A percentile compares a stretch with the other conserved stretches of the same genome.
These are phyloP conservation scores for Flaveria linearis DNA, from an alignment of 129 eudicot genomes.

Conservation along the genomic window DNA sequence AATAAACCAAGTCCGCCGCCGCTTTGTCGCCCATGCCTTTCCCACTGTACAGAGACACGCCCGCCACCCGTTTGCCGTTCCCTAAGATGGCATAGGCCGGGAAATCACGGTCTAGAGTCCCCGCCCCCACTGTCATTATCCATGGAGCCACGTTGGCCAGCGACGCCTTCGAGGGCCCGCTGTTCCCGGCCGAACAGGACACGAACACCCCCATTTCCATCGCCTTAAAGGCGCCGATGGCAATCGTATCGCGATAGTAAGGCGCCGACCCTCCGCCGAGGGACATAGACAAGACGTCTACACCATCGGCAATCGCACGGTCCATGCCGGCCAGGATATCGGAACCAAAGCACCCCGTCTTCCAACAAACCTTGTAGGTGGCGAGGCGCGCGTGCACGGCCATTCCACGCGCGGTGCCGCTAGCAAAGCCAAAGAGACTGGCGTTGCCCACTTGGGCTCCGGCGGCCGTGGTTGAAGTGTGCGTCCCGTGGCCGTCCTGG, in stretches of 20 bases:
- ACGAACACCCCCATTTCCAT: slow-evolving; percentile 81
- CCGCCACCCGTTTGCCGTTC: slow-evolving; percentile 43
- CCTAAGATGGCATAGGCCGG: slow-evolving; percentile 68
- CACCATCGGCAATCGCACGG: slow-evolving; percentile 67
- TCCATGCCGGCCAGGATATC: slow-evolving; percentile 91
- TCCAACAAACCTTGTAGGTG: slow-evolving; percentile 73
- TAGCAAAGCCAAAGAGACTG: slow-evolving; percentile 73
- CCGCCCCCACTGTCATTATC: slow-evolving; percentile 91
- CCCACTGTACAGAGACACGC: slow-evolving; percentile 81
- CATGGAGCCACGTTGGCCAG: slow-evolving; percentile 86
- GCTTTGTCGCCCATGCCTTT: slow-evolving; percentile 61
- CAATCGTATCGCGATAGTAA: slow-evolving; percentile 65
- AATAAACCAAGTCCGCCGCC: slow-evolving; percentile 57
- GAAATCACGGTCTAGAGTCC: slow-evolving; percentile 82
- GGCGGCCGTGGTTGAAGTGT: slow-evolving; percentile 80
- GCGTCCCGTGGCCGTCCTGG: slow-evolving; percentile 90
- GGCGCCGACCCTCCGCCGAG: slow-evolving; percentile 78
- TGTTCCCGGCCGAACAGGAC: slow-evolving; percentile 88
- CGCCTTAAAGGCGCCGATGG: slow-evolving; percentile 77
- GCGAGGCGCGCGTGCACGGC: slow-evolving; percentile 73
- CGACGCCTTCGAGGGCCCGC: slow-evolving; percentile 61
- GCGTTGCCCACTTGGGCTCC: slow-evolving; percentile 63
- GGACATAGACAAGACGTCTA: slow-evolving; percentile 73
- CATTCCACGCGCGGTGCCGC: slow-evolving; percentile 91
- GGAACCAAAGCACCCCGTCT: slow-evolving; percentile 71